Evolutionary conservation across 2,329 filamentous ascomycete species (phyloP).

Genomic region (Domatiomyces globalis): DNA sequence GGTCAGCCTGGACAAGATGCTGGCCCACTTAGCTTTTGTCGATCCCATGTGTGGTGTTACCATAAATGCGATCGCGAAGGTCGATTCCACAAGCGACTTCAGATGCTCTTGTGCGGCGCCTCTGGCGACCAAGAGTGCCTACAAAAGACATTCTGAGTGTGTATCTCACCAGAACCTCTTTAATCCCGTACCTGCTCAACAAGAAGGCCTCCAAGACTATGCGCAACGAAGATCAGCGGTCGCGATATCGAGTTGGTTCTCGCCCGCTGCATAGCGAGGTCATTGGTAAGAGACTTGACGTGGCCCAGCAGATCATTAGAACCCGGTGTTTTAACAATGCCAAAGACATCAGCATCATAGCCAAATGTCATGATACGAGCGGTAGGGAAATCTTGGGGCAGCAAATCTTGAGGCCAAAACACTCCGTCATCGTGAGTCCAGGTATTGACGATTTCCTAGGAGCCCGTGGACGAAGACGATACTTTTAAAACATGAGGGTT

Average conservation of each 20-base stretch:
- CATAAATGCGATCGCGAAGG: conserved; percentile 24
- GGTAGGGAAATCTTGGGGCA: conserved; percentile 7
- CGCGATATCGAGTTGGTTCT: conserved; percentile 1
- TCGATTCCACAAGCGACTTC: conserved; percentile 16
- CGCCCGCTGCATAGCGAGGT: too few species aligned
- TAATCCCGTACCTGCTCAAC: conserved; percentile 17
- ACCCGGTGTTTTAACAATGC: neutral
- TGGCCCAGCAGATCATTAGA: too few species aligned
- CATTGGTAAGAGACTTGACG: too few species aligned
- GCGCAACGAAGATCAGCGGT: conserved; percentile 22
- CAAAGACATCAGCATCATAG: conserved; percentile 19
- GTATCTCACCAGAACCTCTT: too few species aligned
- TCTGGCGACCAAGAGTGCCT: conserved; percentile 1
- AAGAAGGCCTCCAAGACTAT: conserved; percentile 22
- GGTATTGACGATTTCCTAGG: conserved; percentile 23
- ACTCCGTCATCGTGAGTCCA: conserved; percentile 19
- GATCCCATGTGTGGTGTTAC: conserved; percentile 26
- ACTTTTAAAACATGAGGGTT: conserved; percentile 11
- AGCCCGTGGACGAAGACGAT: conserved; percentile 27
- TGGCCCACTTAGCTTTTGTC: conserved; percentile 21
- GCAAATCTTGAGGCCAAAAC: conserved; percentile 8
- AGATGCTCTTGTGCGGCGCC: conserved; percentile 17
- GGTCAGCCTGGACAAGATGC: too few species aligned
- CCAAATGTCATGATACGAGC: conserved; percentile 14
- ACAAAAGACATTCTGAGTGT: too few species aligned